Conservation (phyloP, 805 yeast genomes). For the Saccharomycopsis malanga region DNA sequence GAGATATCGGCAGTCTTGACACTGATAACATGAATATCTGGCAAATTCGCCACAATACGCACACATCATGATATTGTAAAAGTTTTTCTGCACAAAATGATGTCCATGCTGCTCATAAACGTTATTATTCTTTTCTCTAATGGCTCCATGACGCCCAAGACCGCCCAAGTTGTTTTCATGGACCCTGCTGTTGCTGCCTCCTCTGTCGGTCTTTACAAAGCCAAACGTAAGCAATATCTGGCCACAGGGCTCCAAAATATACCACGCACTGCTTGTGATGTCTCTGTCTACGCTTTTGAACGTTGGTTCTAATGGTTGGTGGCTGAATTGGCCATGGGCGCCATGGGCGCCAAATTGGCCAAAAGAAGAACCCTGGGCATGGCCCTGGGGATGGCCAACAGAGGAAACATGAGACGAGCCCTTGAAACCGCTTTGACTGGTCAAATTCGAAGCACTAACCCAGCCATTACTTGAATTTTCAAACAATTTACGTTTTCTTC, state of each 20-base stretch:
- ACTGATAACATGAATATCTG: constrained; percentile 78
- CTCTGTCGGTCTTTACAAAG: constrained; percentile 60
- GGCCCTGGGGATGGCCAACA: constrained; percentile 25
- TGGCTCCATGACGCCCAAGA: constrained; percentile 95
- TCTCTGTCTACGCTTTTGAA: constrained; percentile 21
- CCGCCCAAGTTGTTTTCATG: constrained; percentile 40
- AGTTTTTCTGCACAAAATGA: constrained; percentile 90
- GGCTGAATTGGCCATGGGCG: constrained; percentile 15
- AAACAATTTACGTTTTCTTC: constrained; percentile 78
- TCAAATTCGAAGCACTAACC: constrained; percentile 69
- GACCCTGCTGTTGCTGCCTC: neutral
- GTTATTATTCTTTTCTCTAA: constrained; percentile 81
- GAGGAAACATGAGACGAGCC: constrained; percentile 20
- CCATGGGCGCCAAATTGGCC: constrained; percentile 11
- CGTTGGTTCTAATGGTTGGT: constrained; percentile 11
- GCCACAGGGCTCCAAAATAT: constrained; percentile 89
- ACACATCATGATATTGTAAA: constrained; percentile 94
- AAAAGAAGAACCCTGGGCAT: constrained; percentile 8
- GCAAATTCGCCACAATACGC: constrained; percentile 95
- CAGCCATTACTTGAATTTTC: constrained; percentile 72
- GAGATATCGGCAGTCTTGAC: constrained; percentile 75
- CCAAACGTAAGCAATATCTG: constrained; percentile 73
- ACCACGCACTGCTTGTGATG: constrained; percentile 70
- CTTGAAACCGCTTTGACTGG: constrained; percentile 24
- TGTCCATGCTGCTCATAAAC: constrained; percentile 95